Evolutionary conservation across 1,139 yeast genomes (phyloP), one percentile per base, ranked within the genome.

Genomic region (Suhomyces coccinellae): DNA sequence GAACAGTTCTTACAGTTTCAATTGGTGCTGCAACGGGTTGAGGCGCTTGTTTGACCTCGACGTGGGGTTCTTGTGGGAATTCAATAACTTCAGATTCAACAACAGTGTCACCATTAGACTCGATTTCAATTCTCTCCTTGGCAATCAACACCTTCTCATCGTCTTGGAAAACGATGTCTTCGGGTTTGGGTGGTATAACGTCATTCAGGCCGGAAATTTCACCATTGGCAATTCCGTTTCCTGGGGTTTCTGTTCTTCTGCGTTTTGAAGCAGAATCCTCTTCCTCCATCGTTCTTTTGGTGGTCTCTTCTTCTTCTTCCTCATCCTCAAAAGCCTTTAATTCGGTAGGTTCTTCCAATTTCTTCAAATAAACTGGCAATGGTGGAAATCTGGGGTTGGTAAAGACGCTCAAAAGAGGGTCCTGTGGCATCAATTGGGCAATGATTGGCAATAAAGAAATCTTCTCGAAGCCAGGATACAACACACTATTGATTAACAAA

Each of bases 301-400:
- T 6, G 34, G 53, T 43, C 55, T 52, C 53, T 43, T 66, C 58
- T 36, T 52, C 52, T 38, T 54, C 54, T 17, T 53, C 59, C 3
- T 46, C 52, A 10, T 53, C 59, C 2, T 54, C 61, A 24, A 55
- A 62, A 3, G 47, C 52, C 2, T 41, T 40, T 9, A 48, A 44
- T 12, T 27, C 38, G 3, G 29, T 35, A 6, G 49, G 46, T 4
- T 44, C 50, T 26, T 41, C 46, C 11, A 31, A 36, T 43, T 56
- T 62, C 29, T 60, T 66, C 40, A 69, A 63, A 43, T 71, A 66
- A 31, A 63, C 56, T 4, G 80, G 75, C 44, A 77, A 65, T 33
- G 88, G 79, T 2, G 97, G 97, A 53, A 89, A 79, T 53, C 95
- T 73, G 32, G 97, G 96, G 55, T 87, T 87, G 49, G 81, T 76